phyloP scores from a whole-genome alignment of 345 rosid species.

The Populus pruinosa region DNA sequence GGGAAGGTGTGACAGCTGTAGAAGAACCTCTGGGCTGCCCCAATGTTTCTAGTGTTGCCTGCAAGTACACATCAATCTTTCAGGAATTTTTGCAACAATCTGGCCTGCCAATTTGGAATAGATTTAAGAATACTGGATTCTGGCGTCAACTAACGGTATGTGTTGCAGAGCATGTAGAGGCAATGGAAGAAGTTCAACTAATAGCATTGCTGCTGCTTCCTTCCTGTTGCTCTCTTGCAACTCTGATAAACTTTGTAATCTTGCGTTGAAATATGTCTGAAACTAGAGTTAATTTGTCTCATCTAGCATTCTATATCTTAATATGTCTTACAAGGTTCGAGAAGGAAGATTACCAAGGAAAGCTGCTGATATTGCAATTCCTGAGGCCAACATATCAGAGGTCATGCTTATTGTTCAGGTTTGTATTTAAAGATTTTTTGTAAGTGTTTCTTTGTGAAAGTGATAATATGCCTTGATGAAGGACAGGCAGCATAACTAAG shows the following conservation, averaged over 20 bases:
- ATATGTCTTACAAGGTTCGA: slow-evolving; percentile 55
- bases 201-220: background rate
- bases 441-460: background rate
- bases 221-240: background rate
- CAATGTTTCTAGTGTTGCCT: slow-evolving; percentile 72
- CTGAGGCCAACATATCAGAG: slow-evolving; percentile 53
- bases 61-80: slow-evolving; percentile 70
- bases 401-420: slow-evolving; percentile 98
- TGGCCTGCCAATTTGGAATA: slow-evolving; percentile 80
- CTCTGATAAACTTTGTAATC: background rate
- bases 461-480: background rate
- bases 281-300: background rate
- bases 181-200: background rate
- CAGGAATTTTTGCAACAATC: slow-evolving; percentile 74
- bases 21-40: slow-evolving; percentile 88
- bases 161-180: slow-evolving; percentile 7
- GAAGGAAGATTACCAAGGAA: slow-evolving; percentile 71
- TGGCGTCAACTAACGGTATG: slow-evolving; percentile 95
- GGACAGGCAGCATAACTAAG: background rate
- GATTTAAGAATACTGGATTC: slow-evolving; percentile 79
- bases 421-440: slow-evolving; percentile 16
- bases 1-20: slow-evolving; percentile 96
- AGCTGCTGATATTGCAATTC: slow-evolving; percentile 41
- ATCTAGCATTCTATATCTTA: slow-evolving; percentile 3
- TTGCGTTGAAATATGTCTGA: background rate